A percentile compares a stretch with the other conserved stretches of the same genome.
Conservation (phyloP, 345 rosid genomes). For the Clarkia xantiana region DNA sequence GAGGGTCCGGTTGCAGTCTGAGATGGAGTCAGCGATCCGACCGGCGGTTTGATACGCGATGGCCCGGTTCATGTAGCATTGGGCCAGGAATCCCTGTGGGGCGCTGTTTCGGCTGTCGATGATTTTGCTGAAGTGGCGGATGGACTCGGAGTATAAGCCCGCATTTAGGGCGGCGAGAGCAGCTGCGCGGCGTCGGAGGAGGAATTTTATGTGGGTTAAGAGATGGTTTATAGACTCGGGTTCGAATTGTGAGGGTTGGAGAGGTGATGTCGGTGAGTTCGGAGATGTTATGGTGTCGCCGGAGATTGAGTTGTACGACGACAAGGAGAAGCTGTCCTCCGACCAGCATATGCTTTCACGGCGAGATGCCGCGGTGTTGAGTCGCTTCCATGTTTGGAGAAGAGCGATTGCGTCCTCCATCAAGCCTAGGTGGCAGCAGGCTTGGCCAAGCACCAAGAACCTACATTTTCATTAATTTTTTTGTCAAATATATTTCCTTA, state of each 20-base stretch:
- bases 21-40: slow-evolving; percentile 31
- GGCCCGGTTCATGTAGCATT: slow-evolving; percentile 36
- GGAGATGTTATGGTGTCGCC: slow-evolving; percentile 7
- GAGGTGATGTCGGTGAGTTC: slow-evolving; percentile 9
- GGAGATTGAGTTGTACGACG: slow-evolving; percentile 20
- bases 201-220: slow-evolving; percentile 28
- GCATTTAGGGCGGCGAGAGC: slow-evolving; percentile 38
- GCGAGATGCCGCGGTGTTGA: slow-evolving; percentile 29
- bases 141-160: slow-evolving; percentile 30
- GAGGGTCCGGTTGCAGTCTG: slow-evolving; percentile 32
- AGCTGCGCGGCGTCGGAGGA: slow-evolving; percentile 34
- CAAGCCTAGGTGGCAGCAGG: slow-evolving; percentile 33
- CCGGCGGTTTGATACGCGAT: slow-evolving; percentile 22
- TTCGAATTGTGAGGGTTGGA: slow-evolving; percentile 8
- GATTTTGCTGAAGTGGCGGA: slow-evolving; percentile 40
- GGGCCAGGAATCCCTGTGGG: slow-evolving; percentile 32
- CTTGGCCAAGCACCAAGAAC: slow-evolving; percentile 31
- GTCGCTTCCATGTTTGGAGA: slow-evolving; percentile 37
- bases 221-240: slow-evolving; percentile 21
- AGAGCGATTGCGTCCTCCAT: slow-evolving; percentile 47
- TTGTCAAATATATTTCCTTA: too few relatives aligned
- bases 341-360: slow-evolving; percentile 38
- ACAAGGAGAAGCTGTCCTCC: slow-evolving; percentile 34
- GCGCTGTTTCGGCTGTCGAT: slow-evolving; percentile 31
- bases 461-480: slow-evolving; percentile 8